Base-by-base conservation (phyloP, 1,284 basidiomycete species). In the Naganishia sp. region DNA sequence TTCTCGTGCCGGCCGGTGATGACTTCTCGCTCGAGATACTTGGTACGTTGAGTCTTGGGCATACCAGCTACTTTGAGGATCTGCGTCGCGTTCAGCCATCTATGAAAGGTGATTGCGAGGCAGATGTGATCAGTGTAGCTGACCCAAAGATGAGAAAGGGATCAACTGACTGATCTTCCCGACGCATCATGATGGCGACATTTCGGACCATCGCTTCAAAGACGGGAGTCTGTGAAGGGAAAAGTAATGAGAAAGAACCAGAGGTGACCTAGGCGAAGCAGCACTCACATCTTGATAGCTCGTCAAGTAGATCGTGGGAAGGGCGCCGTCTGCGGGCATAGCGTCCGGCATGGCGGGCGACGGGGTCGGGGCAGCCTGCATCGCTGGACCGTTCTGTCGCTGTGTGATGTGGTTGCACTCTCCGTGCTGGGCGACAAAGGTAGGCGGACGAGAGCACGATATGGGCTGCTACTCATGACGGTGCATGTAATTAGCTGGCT, bases 41-140 rank as follows among this genome's bases (percentile, higher is more conserved):
- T 66, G 21, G 65, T 66, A 50, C 96, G 85, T 46, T 90, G 86
- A 2, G 93, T 94, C 81, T 99, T 99, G 81, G 96, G 93, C 68
- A 99, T 90, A 49, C 96, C 96, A 9, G 96, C 96, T 49, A 99
- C 94, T 81, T 99, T 99, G 75, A 99, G 87, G 70, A 99, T 97
- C 80, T 99, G 96, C 6, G 96, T 99, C 71, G 95, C 95, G 82
- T 99, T 99, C 72, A 85, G 77, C 77, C 78, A 80, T 25, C 70
- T 73, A 39, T 33, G 15, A 13, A 16, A 11, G 23, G 55, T 54
- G 45, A 60, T 68, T 39, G 53, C 31, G 48, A 44, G 64, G 21
- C 46, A 55, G 43, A 16, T 6, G 13, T 18, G 21, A 61, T 31
- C 36, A 45, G 23, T 21, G 18, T 39, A 23, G 10, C 21, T 43